Evolutionary conservation across 2,329 filamentous ascomycete species (phyloP).

Genomic region (Westerdykella sp.): DNA sequence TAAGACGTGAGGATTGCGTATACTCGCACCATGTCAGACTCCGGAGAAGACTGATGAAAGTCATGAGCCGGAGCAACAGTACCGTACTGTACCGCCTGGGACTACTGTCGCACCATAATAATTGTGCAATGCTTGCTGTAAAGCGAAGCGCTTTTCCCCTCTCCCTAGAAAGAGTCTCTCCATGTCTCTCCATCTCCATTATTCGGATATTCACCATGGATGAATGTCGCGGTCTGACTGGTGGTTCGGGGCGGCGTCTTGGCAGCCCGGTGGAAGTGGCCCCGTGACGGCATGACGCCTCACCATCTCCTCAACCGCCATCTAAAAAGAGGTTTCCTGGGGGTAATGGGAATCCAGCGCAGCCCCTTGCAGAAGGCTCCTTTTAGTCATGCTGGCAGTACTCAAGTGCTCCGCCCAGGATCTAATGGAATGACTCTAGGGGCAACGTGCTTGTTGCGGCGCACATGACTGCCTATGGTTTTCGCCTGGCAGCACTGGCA

Average conservation of each 20-base stretch:
- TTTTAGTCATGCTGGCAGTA: background rate
- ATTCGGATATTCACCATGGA: background rate
- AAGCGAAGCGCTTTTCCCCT: no score
- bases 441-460: background rate
- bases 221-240: background rate
- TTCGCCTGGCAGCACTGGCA: background rate
- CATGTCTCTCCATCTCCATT: no score
- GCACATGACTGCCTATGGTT: background rate
- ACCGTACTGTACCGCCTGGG: no score
- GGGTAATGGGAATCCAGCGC: background rate
- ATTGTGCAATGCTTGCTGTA: no score
- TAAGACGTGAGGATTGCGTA: background rate
- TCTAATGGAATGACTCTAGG: background rate
- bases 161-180: background rate
- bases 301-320: background rate
- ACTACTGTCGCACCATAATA: no score
- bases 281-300: background rate
- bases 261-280: background rate
- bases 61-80: no score
- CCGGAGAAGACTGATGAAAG: no score
- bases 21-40: background rate
- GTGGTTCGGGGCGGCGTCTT: background rate
- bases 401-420: background rate
- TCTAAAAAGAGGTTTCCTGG: background rate
- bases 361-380: no score